Base-by-base conservation (phyloP, 352 stramenopile genomes). In the Globisporangium takayamanum region DNA sequence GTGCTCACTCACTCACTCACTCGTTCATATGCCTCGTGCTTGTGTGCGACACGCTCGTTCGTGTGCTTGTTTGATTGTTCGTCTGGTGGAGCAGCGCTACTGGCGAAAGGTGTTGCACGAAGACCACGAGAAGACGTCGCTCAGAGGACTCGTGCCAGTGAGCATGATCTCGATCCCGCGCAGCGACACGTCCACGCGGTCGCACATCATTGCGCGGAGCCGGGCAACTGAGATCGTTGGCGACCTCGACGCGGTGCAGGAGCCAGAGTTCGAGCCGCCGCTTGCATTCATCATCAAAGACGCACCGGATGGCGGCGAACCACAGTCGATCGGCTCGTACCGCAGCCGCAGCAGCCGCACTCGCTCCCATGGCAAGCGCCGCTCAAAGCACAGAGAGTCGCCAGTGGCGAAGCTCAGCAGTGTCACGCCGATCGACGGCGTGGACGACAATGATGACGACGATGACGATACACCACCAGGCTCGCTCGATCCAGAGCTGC, bases 81-180 rank as follows among this genome's bases (percentile, higher is more conserved):
- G 3, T 28, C 18, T 33, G 16, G 7, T 47, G 12, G 18, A 47
- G 1, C 28, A 82, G 73, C 67, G 68, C 15, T 69, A 80, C 54
- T 80, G 72, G 74, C 60, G 62, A 11, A 62, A 70, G 59, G 61
- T 84, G 10, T 47, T 84, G 44, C 61, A 62, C 8, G 65, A 64
- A 36, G 61, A 65, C 59, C 58, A 64, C 62, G 50, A 73, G 64
- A 60, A 60, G 66, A 51, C 66, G 50, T 57, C 69, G 63, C 50
- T 68, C 48, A 56, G 59, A 58, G 62, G 62, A 20, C 58, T 57
- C n/a, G 57, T 62, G 20, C 57, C 53, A 10, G 28, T 64, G 58
- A 59, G 57, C 57, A 16, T 60, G 46, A 60, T 65, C 46, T 65
- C 59, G 1, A 41, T 65, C 5, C 59, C 59, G 14, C 54, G 59